Evolutionary conservation across 2,329 filamentous ascomycete species (phyloP).

Genomic region (Phoma sp.): DNA sequence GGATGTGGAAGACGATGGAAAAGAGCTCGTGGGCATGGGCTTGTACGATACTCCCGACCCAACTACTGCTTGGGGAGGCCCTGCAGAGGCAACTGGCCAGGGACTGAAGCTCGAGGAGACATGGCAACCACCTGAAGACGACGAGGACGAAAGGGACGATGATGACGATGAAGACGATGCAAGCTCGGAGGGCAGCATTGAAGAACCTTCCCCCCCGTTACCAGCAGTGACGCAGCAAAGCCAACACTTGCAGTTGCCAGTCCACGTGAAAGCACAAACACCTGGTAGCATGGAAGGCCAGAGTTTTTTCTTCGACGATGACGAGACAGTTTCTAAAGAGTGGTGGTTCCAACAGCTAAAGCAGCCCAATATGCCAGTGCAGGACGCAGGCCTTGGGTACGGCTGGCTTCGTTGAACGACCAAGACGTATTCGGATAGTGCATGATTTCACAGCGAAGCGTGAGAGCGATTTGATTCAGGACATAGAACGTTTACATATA

Average conservation of each 20-base stretch:
- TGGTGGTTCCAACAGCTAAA: conserved; percentile 51
- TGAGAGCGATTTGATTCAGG: conserved; percentile 28
- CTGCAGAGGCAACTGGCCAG: conserved; percentile 65
- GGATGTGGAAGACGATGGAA: conserved; percentile 65
- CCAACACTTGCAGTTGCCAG: conserved; percentile 31
- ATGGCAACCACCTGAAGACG: conserved; percentile 67
- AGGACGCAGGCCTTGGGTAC: conserved; percentile 47
- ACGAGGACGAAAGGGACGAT: conserved; percentile 34
- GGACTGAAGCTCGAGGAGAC: conserved; percentile 83
- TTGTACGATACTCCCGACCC: conserved; percentile 76
- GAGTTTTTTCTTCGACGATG: conserved; percentile 51
- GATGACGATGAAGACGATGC: conserved; percentile 59
- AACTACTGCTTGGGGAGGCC: conserved; percentile 60
- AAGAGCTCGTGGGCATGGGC: conserved; percentile 82
- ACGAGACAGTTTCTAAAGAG: conserved; percentile 47
- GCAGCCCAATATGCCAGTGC: conserved; percentile 46
- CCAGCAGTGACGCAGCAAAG: conserved; percentile 25
- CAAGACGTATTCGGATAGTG: conserved; percentile 17
- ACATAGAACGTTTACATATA: conserved; percentile 31
- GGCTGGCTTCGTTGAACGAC: conserved; percentile 43
- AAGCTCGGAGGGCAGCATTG: conserved; percentile 52
- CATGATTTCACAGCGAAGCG: conserved; percentile 40
- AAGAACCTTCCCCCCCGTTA: conserved; percentile 44
- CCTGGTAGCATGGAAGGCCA: conserved; percentile 48
- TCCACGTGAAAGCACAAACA: conserved; percentile 36